Conservation (phyloP, 169 alveolate genomes). For the Amoebophrya sp. region DNA sequence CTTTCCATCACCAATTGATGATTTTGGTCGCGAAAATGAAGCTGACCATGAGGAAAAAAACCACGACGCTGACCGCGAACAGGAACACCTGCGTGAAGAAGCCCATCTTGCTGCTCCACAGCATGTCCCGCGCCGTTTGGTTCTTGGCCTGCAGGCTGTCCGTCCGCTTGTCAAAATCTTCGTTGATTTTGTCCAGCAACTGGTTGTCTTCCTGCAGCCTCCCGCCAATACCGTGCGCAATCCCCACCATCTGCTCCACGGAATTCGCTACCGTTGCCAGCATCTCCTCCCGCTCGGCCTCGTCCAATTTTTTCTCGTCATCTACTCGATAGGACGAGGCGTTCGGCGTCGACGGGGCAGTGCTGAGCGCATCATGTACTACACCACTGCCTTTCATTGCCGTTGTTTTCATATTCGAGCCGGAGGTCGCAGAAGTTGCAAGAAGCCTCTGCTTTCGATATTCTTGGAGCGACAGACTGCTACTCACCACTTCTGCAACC, state of each 20-base stretch:
- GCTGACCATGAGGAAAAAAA: background rate
- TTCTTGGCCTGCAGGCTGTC: background rate
- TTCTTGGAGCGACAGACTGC: background rate
- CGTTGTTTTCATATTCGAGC: background rate
- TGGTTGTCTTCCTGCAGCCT: background rate
- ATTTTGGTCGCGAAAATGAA: background rate
- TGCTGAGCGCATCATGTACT: background rate
- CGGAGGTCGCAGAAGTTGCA: background rate
- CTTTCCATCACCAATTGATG: background rate
- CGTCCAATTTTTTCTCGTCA: background rate
- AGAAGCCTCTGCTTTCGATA: background rate
- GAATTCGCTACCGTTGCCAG: background rate
- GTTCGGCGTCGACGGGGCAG: background rate
- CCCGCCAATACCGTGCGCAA: background rate
- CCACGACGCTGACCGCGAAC: background rate
- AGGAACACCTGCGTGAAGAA: background rate
- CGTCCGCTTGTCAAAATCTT: background rate
- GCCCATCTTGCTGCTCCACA: background rate
- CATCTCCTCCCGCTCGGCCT: background rate
- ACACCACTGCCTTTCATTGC: background rate
- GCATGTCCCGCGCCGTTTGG: slow-evolving; percentile 2
- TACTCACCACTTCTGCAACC: too few species aligned
- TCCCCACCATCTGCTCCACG: background rate
- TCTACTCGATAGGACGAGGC: background rate
- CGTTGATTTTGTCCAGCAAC: background rate